Conservation (phyloP, 495 filamentous ascomycete genomes). For the Hypoxylon perforatum region DNA sequence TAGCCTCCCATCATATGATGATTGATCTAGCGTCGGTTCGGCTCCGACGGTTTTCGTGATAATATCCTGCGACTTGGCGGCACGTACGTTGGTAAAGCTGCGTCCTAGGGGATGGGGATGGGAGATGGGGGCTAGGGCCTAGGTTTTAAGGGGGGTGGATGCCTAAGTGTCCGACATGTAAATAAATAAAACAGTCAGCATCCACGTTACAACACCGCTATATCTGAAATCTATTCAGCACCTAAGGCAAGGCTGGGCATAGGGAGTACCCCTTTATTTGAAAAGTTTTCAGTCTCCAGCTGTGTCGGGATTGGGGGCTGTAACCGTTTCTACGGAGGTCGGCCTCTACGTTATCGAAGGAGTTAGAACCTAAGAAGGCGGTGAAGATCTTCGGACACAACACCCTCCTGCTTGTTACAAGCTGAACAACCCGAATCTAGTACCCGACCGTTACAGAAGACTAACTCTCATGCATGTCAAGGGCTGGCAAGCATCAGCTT, state of each 20-base stretch:
- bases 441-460: background rate
- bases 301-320: background rate
- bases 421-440: background rate
- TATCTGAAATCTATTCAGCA: background rate
- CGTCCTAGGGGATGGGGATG: background rate
- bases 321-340: constrained; percentile 10
- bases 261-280: constrained; percentile 5
- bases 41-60: background rate
- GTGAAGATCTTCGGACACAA: background rate
- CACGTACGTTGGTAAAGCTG: constrained; percentile 3
- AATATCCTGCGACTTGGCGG: background rate
- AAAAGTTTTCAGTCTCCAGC: constrained; percentile 6
- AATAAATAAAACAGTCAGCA: constrained; percentile 15
- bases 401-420: background rate
- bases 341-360: background rate
- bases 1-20: too few species aligned
- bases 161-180: background rate
- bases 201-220: background rate
- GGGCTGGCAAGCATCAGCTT: background rate
- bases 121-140: background rate
- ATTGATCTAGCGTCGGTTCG: too few species aligned
- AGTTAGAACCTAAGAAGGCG: constrained; percentile 1
- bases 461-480: background rate
- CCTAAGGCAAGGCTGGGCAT: constrained; percentile 14
- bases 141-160: constrained; percentile 6